phyloP scores from a whole-genome alignment of 2,329 filamentous ascomycete species.

The Pleochaeta shiraiana region DNA sequence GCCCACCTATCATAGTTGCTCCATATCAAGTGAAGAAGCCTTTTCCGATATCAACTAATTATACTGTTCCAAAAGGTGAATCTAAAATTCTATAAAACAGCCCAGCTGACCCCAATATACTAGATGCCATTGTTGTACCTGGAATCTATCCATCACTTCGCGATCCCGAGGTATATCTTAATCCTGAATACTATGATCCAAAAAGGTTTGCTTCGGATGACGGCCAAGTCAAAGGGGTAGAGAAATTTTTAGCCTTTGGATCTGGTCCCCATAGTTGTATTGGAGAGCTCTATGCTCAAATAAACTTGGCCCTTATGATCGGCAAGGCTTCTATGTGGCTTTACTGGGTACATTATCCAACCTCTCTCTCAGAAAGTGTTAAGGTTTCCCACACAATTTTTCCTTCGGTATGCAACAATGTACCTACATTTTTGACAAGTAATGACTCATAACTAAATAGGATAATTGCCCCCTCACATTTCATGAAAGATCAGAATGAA shows the following conservation, averaged over 20 bases:
- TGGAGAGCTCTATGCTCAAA: constrained; percentile 75
- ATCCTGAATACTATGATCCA: constrained; percentile 74
- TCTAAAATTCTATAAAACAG: constrained; percentile 2
- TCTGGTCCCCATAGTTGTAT: constrained; percentile 93
- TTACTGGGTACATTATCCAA: constrained; percentile 79
- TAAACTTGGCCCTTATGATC: constrained; percentile 74
- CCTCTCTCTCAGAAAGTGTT: constrained; percentile 72
- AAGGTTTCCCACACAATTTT: constrained; percentile 98
- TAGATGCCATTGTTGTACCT: constrained; percentile 80
- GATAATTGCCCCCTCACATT: constrained; percentile 71
- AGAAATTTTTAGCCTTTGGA: constrained; percentile 96
- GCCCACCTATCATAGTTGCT: constrained; percentile 92
- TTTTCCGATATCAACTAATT: constrained; percentile 71
- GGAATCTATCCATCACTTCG: constrained; percentile 79
- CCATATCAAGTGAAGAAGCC: constrained; percentile 88
- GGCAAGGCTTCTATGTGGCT: constrained; percentile 74
- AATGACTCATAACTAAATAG: constrained; percentile 23
- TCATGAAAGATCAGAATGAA: constrained; percentile 8
- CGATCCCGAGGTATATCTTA: constrained; percentile 78
- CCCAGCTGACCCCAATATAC: constrained; percentile 6
- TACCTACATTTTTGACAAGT: constrained; percentile 2
- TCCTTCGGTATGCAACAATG: constrained; percentile 48
- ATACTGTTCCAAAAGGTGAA: constrained; percentile 76
- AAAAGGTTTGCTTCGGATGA: constrained; percentile 82
- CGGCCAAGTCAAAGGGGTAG: constrained; percentile 55